Percentiles rank a stretch among this genome's conserved stretches.
Evolutionary conservation across 1,284 basidiomycete species (phyloP).

Genomic region (Phenoliferia sp.): DNA sequence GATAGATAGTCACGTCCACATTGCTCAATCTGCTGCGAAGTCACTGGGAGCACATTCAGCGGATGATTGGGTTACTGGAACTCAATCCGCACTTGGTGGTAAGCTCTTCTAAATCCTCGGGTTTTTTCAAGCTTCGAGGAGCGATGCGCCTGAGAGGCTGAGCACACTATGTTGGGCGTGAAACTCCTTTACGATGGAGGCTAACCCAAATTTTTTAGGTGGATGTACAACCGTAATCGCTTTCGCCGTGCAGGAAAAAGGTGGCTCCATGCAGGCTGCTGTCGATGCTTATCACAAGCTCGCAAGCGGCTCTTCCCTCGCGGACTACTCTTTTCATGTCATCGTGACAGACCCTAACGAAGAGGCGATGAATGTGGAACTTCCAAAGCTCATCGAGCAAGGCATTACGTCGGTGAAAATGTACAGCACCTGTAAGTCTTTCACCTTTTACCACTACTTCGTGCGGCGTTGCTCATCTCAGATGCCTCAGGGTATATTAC

Average conservation of each 20-base stretch:
- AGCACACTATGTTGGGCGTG: too few species aligned
- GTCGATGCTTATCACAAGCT: constrained; percentile 37
- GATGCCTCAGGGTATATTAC: constrained; percentile 34
- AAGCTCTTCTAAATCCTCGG: too few species aligned
- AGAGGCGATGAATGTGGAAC: constrained; percentile 32
- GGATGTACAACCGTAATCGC: constrained; percentile 37
- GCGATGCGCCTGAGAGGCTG: too few species aligned
- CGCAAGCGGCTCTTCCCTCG: constrained; percentile 30
- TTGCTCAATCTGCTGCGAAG: constrained; percentile 27
- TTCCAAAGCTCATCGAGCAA: constrained; percentile 33
- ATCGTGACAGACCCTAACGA: constrained; percentile 38
- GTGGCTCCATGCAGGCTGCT: constrained; percentile 30
- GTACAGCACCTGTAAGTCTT: too few species aligned
- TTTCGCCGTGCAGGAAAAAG: constrained; percentile 34
- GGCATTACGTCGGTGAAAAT: constrained; percentile 38
- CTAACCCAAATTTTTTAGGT: constrained; percentile 7
- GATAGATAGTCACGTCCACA: constrained; percentile 36
- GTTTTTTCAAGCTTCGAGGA: too few species aligned
- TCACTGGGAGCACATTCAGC: constrained; percentile 25
- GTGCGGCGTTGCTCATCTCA: too few species aligned
- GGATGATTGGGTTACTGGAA: constrained; percentile 34
- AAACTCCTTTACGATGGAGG: too few species aligned
- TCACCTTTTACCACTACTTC: too few species aligned
- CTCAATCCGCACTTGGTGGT: constrained; percentile 32
- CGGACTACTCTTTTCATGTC: constrained; percentile 37